A percentile compares a stretch with the other conserved stretches of the same genome.
Evolutionary conservation across 148 eudicot species (phyloP).

Genomic region (Camellia sinensis): DNA sequence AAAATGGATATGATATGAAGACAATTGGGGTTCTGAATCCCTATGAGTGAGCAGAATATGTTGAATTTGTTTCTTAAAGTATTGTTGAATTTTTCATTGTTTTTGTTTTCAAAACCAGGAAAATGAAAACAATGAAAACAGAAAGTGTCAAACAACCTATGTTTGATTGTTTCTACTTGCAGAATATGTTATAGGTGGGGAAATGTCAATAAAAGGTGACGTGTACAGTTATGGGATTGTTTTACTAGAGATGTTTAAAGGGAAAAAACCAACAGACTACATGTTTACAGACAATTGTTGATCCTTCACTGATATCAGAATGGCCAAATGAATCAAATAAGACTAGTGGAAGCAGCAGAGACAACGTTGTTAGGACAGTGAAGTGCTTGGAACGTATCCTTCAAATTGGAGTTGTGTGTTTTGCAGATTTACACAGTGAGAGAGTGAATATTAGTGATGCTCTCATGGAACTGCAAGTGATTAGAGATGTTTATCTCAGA

Average conservation of each 20-base stretch:
- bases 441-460: not conserved
- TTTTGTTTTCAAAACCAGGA: too few relatives aligned
- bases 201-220: not conserved
- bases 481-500: not conserved
- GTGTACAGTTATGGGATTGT: not conserved
- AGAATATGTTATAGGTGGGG: not conserved
- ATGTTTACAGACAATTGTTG: not conserved
- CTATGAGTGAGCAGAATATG: too few relatives aligned
- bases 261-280: not conserved
- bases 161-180: too few relatives aligned
- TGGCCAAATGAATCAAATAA: not conserved
- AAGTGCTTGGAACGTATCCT: not conserved
- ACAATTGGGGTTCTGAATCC: too few relatives aligned
- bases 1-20: too few relatives aligned
- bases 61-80: too few relatives aligned
- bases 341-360: not conserved
- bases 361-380: not conserved
- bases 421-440: not conserved
- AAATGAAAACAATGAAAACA: too few relatives aligned
- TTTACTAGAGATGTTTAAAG: not conserved
- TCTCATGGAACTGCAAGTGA: not conserved
- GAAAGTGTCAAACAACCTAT: too few relatives aligned
- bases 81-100: too few relatives aligned
- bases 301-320: not conserved
- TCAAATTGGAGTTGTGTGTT: constrained; percentile 4